Base-by-base conservation (phyloP, 345 rosid species). In the Citrus hindsii region DNA sequence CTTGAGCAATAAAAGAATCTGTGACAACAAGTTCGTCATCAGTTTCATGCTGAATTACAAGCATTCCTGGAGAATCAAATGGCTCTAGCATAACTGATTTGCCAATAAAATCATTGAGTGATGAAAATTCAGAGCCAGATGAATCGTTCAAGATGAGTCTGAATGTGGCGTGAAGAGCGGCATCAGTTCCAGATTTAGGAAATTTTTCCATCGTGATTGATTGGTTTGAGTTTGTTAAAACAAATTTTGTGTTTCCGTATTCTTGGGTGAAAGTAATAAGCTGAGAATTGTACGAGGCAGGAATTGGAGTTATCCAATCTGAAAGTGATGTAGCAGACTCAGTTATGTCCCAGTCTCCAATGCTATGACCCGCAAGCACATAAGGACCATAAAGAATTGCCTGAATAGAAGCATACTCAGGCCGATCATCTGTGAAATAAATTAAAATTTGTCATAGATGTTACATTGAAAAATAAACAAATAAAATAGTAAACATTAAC, bases 311-410 rank as follows among this genome's bases (percentile, higher is more conserved):
- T 73, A 91, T 89, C 94, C 90, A 92, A 32, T 88, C 88, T 1
- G 87, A 79, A 78, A 79, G 77, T 13, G 85, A 84, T 27, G 33
- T 61, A 24, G 76, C 78, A 24, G 91, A 80, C 13, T 77, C 75
- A 77, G 83, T 89, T 71, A 90, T 71, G 79, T 90, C 87, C 97
- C 94, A 92, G 33, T 94, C 93, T 35, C 89, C 91, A 46, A 67
- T 80, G 7, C 87, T 90, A 77, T 79, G 85, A 42, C 97, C 97
- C 6, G 91, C 92, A 76, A 95, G 94, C 65, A 94, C 86, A 82
- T 91, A 90, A 9, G 97, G 98, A 6, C 99, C 99, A 76, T 88
- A 96, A 7, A 96, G 92, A 80, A 96, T 90, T 42, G 98, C 98
- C 42, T 85, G 90, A 68, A 96, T 19, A 12, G 97, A 92, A 76